These are phyloP conservation scores for Phaeophleospora eucalypticola DNA, from an alignment of 2,329 filamentous ascomycete species.

Conservation along the genomic window DNA sequence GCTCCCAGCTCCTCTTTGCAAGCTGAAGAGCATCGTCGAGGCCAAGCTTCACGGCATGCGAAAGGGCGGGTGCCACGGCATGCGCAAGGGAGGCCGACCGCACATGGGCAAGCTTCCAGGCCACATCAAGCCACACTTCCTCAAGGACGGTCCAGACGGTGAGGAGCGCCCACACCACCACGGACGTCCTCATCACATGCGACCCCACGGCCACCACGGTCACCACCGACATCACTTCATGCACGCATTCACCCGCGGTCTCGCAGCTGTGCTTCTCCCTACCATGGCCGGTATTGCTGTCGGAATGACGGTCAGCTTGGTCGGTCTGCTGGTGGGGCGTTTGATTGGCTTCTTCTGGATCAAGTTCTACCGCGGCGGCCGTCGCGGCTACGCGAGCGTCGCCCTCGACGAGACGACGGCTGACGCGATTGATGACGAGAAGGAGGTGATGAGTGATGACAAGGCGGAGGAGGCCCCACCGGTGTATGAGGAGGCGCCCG, in stretches of 20 bases:
- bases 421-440: slow-evolving; percentile 16
- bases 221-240: slow-evolving; percentile 39
- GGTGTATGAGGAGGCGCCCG: slow-evolving; percentile 33
- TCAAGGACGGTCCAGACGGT: slow-evolving; percentile 19
- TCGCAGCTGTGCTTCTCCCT: slow-evolving; percentile 62
- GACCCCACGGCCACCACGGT: slow-evolving; percentile 33
- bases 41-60: slow-evolving; percentile 44
- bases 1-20: slow-evolving; percentile 49
- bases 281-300: slow-evolving; percentile 65
- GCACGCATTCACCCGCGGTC: slow-evolving; percentile 48
- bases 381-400: slow-evolving; percentile 31
- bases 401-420: slow-evolving; percentile 14
- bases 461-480: slow-evolving; percentile 26
- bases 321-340: slow-evolving; percentile 64
- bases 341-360: slow-evolving; percentile 58
- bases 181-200: slow-evolving; percentile 33
- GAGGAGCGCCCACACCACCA: slow-evolving; percentile 20
- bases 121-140: slow-evolving; percentile 29
- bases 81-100: slow-evolving; percentile 17
- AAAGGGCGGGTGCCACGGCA: slow-evolving; percentile 10
- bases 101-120: slow-evolving; percentile 20
- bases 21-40: slow-evolving; percentile 51
- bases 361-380: slow-evolving; percentile 48
- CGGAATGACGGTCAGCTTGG: slow-evolving; percentile 62
- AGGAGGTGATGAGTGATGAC: slow-evolving; percentile 13